Conservation (phyloP, 208 protist species). For the Acanthamoeba rhysodes region DNA sequence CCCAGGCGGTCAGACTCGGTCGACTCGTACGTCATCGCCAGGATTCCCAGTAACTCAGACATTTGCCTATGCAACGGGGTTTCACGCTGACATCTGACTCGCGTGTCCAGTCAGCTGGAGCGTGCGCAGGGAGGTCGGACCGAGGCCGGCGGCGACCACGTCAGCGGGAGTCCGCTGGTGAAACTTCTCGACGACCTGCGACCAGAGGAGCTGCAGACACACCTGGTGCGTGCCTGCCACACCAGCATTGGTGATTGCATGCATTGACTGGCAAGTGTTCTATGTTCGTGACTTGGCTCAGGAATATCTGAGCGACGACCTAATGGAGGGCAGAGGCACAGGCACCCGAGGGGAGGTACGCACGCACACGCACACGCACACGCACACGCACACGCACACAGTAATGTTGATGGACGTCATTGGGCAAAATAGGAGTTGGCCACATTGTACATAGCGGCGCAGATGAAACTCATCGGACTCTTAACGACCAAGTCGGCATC, state of each 20-base stretch:
- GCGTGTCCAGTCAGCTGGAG: background rate
- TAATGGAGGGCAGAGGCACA: conserved; percentile 29
- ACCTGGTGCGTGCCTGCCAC: background rate
- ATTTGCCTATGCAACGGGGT: no score
- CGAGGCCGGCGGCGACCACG: background rate
- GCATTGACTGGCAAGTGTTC: background rate
- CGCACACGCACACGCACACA: background rate
- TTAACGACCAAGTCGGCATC: background rate
- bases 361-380: background rate
- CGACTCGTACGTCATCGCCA: no score
- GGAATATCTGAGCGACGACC: conserved; percentile 42
- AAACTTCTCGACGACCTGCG: background rate
- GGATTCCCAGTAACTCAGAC: no score
- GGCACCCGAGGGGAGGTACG: conserved; percentile 7
- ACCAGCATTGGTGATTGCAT: background rate
- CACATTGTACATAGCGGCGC: conserved; percentile 9
- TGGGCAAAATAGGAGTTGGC: background rate
- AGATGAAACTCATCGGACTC: conserved; percentile 27
- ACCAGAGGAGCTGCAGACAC: background rate
- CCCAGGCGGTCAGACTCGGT: no score
- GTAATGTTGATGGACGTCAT: background rate
- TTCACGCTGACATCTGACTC: no score
- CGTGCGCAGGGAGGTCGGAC: background rate
- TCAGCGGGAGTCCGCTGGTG: background rate
- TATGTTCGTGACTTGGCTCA: background rate